Conservation (phyloP, 495 filamentous ascomycete species). For the Podospora conica region DNA sequence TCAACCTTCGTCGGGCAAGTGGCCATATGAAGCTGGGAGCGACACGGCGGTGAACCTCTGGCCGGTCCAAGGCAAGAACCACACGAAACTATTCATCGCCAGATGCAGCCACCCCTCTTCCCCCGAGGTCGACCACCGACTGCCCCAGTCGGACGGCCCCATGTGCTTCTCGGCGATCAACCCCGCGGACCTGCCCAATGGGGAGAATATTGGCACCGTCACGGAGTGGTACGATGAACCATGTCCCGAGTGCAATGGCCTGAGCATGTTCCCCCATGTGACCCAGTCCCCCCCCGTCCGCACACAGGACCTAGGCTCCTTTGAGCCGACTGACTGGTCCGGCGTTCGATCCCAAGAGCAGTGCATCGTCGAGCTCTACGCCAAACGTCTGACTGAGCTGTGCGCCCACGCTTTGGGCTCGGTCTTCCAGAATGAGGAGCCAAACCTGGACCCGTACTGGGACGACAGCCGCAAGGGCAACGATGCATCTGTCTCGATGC, state of each 20-base stretch:
- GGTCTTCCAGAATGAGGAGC: background rate
- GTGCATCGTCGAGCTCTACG: background rate
- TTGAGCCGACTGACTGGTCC: background rate
- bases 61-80: background rate
- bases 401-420: background rate
- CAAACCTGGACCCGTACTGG: background rate
- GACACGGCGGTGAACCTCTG: background rate
- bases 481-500: background rate
- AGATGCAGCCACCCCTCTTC: background rate
- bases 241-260: background rate
- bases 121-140: background rate
- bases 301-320: background rate
- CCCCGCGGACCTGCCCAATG: background rate
- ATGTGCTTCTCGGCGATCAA: background rate
- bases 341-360: background rate
- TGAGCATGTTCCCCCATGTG: background rate
- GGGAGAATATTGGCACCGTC: background rate
- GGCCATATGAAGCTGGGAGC: background rate
- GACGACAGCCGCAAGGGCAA: background rate
- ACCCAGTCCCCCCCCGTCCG: background rate
- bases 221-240: background rate
- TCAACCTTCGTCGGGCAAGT: background rate
- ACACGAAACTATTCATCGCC: background rate
- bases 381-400: background rate
- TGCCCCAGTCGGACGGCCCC: background rate